Base-by-base conservation (phyloP, 441 rosid genomes). In the Euphorbia corollata region DNA sequence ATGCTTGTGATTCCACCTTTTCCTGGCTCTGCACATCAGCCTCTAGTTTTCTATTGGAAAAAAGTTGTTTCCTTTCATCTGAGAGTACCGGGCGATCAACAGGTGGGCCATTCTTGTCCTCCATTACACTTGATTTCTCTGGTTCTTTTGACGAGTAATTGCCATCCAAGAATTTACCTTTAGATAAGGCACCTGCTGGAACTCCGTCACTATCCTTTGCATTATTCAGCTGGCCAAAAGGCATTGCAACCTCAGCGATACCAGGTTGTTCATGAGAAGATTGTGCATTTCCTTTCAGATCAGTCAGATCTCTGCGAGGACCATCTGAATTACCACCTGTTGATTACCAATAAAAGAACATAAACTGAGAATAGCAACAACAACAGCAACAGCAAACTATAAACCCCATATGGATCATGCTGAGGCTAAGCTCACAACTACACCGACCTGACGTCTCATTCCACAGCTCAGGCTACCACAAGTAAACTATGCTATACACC, bases 271-370 rank as follows among this genome's bases (percentile, higher is more conserved):
- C 91, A 62, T 70, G 79, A 22, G 81, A 75, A 48, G 82, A 73
- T 64, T 82, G 89, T 23, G 73, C 73, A 73, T 82, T 84, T 62
- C 86, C 91, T 65, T 75, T 84, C 54, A 76, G 76, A 70, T 88
- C 95, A 66, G 70, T 59, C 71, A 77, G 74, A 65, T 89, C 96
- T 68, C 74, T 83, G 68, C 75, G 87, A 72, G 77, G 55, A 54
- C 86, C 85, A 80, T 86, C 92, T 78, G 81, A 59, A 77, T 70
- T 69, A 70, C 79, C 82, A 81, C 81, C 79, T 50, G 71, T 77
- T 71, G 50, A 61, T 69, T 69, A 75, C 63, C 69, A 79, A 70
- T 63, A 74, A 54, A 27, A 30, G 57, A 45, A 47, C 19, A 9
- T 59, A 57, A 59, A 72, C 65, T 24, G 22, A 23, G 47, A 78